These are phyloP conservation scores for Xylariales sp. DNA, from an alignment of 2,329 filamentous ascomycete species.

Conservation along the genomic window DNA sequence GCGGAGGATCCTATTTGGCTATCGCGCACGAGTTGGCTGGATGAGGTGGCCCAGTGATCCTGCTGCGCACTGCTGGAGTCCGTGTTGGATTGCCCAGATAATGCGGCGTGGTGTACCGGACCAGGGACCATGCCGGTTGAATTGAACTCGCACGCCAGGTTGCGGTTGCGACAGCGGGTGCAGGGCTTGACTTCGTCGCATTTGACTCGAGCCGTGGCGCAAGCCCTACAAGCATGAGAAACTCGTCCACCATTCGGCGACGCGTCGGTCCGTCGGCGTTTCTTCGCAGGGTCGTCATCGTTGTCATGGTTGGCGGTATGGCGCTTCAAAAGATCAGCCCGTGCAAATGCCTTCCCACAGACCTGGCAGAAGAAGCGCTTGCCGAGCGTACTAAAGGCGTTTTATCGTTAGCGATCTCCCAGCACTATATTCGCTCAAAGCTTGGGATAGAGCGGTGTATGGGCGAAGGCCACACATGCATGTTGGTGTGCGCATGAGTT, in stretches of 20 bases:
- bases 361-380: slow-evolving; percentile 28
- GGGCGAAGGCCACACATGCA: too few species aligned
- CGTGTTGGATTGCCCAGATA: slow-evolving; percentile 36
- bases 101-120: slow-evolving; percentile 37
- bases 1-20: slow-evolving; percentile 20
- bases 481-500: too few species aligned
- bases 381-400: slow-evolving; percentile 11
- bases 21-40: slow-evolving; percentile 16
- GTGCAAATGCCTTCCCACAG: slow-evolving; percentile 49
- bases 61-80: slow-evolving; percentile 16
- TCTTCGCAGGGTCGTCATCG: slow-evolving; percentile 38
- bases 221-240: slow-evolving; percentile 47
- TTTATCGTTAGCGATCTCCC: slow-evolving; percentile 1
- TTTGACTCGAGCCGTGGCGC: slow-evolving; percentile 48
- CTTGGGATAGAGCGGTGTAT: too few species aligned
- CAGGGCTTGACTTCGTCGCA: slow-evolving; percentile 53
- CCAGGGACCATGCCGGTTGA: slow-evolving; percentile 32
- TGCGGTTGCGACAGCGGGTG: slow-evolving; percentile 42
- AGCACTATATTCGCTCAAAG: too few species aligned
- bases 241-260: slow-evolving; percentile 44
- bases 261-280: slow-evolving; percentile 39
- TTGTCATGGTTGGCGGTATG: slow-evolving; percentile 49
- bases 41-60: slow-evolving; percentile 6
- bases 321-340: slow-evolving; percentile 49
- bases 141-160: slow-evolving; percentile 38